Evolutionary conservation across 345 rosid genomes (phyloP), one percentile per base, ranked within the genome.

Genomic region (Syzygium jambos): DNA sequence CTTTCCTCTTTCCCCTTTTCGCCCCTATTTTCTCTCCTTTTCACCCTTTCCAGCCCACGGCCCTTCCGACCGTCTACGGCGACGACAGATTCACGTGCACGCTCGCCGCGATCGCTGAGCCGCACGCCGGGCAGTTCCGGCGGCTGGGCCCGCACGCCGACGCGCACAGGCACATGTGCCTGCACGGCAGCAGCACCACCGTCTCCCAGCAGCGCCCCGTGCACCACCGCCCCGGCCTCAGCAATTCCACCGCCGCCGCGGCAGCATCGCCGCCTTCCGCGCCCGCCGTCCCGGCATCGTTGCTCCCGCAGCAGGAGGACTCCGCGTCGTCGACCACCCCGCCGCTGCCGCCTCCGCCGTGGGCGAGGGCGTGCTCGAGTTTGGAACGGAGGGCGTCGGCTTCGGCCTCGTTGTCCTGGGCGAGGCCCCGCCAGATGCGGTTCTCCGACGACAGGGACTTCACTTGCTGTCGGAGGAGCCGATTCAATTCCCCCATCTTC

Each of bases 221-320:
- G 46, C 46, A 43, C 46, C 46, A 43, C 46, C 43, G 43, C 43
- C 46, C 46, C 46, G 46, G 46, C 46, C 46, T 43, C 46, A 43
- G 46, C 46, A 7, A 43, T 43, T 43, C 46, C 46, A 6, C 46
- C n/a, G 88, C 87, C 84, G 11, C 54, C 54, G 41, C 87, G 86
- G 49, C n/a, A n/a, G n/a, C 87, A 80, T n/a, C 56, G 27, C 68
- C 52, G 34, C 19, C 41, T 4, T 29, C 87, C 80, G 34, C 85
- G 2, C n/a, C 87, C 38, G 30, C 41, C 61, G 34, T 30, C 9
- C 85, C 63, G 22, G 85, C 54, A 11, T 86, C 91, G 25, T 93
- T 90, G 88, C 98, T 94, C 43, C 95, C 98, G 46, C 99, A 95
- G 88, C 93, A 43, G 46, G 46, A 90, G 11, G 99, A 96, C 88